phyloP scores from a whole-genome alignment of 2,329 filamentous ascomycete genomes.

The Fusarium tanahbumbuense region DNA sequence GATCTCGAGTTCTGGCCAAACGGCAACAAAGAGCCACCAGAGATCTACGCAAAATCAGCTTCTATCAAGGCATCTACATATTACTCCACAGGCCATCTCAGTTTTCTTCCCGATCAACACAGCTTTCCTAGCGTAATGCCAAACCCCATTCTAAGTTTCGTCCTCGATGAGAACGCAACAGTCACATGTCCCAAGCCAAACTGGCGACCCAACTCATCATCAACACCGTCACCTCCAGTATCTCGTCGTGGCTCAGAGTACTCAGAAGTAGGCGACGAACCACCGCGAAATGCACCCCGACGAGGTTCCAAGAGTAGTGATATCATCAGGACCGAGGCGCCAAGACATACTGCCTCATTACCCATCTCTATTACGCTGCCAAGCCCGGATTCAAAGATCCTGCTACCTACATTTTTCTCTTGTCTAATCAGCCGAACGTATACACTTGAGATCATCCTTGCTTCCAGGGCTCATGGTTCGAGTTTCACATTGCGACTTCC shows the following conservation, averaged over 20 bases:
- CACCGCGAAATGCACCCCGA: not conserved
- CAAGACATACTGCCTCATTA: constrained; percentile 14
- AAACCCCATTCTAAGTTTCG: constrained; percentile 26
- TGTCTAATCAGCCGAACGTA: constrained; percentile 35
- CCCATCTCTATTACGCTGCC: constrained; percentile 15
- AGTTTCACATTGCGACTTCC: constrained; percentile 21
- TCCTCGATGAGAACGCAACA: constrained; percentile 14
- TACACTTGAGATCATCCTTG: constrained; percentile 6
- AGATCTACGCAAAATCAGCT: constrained; percentile 28
- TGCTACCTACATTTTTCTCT: constrained; percentile 34
- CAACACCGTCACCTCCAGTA: not conserved
- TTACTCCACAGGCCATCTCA: constrained; percentile 29
- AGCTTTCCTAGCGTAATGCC: constrained; percentile 11
- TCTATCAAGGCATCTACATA: constrained; percentile 28
- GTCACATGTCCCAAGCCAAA: not conserved
- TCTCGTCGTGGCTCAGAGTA: constrained; percentile 24
- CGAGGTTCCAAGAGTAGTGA: constrained; percentile 3
- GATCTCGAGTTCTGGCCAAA: constrained; percentile 36
- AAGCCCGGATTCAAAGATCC: constrained; percentile 15
- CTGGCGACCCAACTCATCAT: not conserved
- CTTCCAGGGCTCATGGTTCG: constrained; percentile 5
- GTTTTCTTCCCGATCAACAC: constrained; percentile 33
- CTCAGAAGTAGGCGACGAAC: not conserved
- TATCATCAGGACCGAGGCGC: constrained; percentile 1
- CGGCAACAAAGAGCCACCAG: constrained; percentile 18